These are phyloP conservation scores for Aphanomyces stellatus DNA, from an alignment of 352 stramenopile genomes.

Conservation along the genomic window DNA sequence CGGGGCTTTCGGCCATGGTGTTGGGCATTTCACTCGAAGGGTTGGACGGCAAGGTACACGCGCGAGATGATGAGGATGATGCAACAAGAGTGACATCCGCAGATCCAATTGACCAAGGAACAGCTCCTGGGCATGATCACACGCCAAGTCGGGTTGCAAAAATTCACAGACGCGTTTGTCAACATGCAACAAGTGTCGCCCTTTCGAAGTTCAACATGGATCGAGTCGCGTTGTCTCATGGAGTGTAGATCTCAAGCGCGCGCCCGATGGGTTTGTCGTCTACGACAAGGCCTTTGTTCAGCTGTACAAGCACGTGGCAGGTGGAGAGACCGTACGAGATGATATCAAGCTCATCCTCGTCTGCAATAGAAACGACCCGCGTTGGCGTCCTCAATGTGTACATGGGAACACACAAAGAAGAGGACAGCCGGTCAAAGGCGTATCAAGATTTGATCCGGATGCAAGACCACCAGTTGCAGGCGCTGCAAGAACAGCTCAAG, in stretches of 20 bases:
- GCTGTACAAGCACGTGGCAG: slow-evolving; percentile 12
- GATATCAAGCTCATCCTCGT: too few relatives aligned
- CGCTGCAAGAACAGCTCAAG: slow-evolving; percentile 35
- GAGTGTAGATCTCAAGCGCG: background rate
- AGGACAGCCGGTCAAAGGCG: slow-evolving; percentile 20
- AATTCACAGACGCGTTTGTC: slow-evolving; percentile 58
- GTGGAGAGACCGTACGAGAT: too few relatives aligned
- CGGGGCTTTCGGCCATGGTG: background rate
- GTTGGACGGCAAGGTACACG: background rate
- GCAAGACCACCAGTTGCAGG: slow-evolving; percentile 63
- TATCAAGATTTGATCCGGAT: slow-evolving; percentile 78
- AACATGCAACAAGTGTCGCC: slow-evolving; percentile 40
- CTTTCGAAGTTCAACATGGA: background rate
- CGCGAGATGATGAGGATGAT: background rate
- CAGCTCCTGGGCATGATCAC: slow-evolving; percentile 65
- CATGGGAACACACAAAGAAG: background rate
- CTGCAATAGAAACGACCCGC: slow-evolving; percentile 44
- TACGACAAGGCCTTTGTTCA: slow-evolving; percentile 50
- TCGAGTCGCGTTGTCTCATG: background rate
- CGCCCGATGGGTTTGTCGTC: slow-evolving; percentile 33
- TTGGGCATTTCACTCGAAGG: slow-evolving; percentile 1
- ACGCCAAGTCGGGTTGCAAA: slow-evolving; percentile 46
- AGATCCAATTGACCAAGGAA: slow-evolving; percentile 20
- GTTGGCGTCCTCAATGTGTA: slow-evolving; percentile 59
- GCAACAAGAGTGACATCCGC: background rate